phyloP scores from a whole-genome alignment of 495 filamentous ascomycete species.

The Sordaria brevicollis region DNA sequence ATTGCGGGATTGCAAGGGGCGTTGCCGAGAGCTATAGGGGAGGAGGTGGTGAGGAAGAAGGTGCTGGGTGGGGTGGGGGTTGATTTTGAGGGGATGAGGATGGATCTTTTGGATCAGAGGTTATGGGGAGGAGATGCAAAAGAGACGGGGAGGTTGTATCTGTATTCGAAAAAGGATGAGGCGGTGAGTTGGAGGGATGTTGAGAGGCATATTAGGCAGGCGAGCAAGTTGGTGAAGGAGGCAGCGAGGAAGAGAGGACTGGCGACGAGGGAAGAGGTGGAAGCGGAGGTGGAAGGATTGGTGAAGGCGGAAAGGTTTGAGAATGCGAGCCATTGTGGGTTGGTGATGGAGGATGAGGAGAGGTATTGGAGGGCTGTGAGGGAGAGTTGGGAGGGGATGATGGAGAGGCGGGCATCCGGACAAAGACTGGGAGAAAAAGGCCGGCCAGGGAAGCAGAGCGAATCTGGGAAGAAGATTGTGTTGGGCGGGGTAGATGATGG shows the following conservation, averaged over 20 bases:
- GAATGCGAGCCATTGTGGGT: constrained; percentile 23
- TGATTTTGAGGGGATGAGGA: constrained; percentile 11
- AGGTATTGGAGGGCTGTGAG: constrained; percentile 16
- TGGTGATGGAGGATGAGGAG: constrained; percentile 10
- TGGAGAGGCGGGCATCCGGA: not conserved
- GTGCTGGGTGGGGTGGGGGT: constrained; percentile 14
- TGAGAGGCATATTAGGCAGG: constrained; percentile 12
- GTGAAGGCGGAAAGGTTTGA: not conserved
- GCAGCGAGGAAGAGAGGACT: constrained; percentile 3
- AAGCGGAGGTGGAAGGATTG: constrained; percentile 17
- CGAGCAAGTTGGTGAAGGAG: not conserved
- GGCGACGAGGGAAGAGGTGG: constrained; percentile 8
- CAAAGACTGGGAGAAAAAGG: not conserved
- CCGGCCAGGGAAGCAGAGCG: not conserved
- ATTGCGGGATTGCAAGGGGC: constrained; percentile 13
- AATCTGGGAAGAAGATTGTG: not conserved
- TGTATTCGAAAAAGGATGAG: constrained; percentile 27
- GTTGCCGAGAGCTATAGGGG: constrained; percentile 11
- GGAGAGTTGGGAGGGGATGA: constrained; percentile 12
- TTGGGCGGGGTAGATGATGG: not conserved
- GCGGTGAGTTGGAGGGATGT: constrained; percentile 24
- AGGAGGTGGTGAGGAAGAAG: constrained; percentile 7
- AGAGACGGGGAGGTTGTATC: constrained; percentile 14
- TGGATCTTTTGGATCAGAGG: constrained; percentile 15
- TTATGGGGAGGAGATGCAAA: constrained; percentile 12